Base-by-base conservation (phyloP, 768 basidiomycete genomes). In the Gyrodon lividus region DNA sequence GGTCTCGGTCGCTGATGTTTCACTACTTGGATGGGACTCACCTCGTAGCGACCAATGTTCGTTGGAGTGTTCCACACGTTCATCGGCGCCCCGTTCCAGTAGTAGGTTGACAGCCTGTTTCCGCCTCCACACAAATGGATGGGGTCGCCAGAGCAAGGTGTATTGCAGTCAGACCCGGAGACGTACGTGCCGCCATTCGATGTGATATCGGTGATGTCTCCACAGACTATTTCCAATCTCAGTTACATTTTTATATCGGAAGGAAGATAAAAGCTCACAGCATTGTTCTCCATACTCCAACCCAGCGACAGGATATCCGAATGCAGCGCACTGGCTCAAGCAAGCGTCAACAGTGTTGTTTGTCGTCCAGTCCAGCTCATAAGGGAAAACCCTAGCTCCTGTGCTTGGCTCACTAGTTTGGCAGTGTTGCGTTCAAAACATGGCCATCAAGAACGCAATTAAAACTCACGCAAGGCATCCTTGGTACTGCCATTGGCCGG, bases 241-340 rank as follows among this genome's bases (percentile, higher is more conserved):
- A 24, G 35, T 34, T 31, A 48, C 9, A 44, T 6, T 12, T 16
- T 13, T 43, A 6, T 5, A 50, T 2, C 23, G 16, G 26, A 14
- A 46, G 5, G 50, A 22, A 24, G 10, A 17, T 6, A 13, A 31
- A 40, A 3, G 76, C 86, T 61, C 59, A 87, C 87, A 90, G 72
- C 89, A 92, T 60, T 89, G 84, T 54, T 83, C 62, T 13, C 79
- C 84, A 46, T 75, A 87, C 70, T 85, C 89, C 53, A 84, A 72
- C 22, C 86, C 89, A 24, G 82, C 82, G 35, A 79, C 87, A 1
- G 84, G 76, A 61, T 80, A 92, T 7, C 90, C 90, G 56, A 81
- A 90, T 1, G 76, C 73, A 13, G 81, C 76, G 58, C 90, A 92
- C 62, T 83, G 85, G 40, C 66, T 76, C 57, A 90, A 72, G 61